phyloP scores from a whole-genome alignment of 305 asterid genomes.

The Andrographis paniculata region DNA sequence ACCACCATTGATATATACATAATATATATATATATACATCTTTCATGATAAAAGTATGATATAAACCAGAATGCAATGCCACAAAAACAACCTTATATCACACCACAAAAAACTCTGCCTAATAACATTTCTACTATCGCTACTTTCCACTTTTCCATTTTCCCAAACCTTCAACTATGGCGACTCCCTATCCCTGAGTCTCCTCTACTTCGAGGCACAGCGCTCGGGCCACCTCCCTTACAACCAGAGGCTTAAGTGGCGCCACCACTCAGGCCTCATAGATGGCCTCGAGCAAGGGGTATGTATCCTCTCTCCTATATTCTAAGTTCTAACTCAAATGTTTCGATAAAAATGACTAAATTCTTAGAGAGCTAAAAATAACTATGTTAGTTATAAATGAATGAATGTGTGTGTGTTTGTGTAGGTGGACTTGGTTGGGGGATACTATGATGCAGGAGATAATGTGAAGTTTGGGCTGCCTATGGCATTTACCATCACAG shows the following conservation, averaged over 20 bases:
- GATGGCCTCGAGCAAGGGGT: slow-evolving; percentile 97
- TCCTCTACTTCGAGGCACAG: slow-evolving; percentile 85
- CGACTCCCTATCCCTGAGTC: slow-evolving; percentile 73
- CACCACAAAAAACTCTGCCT: too few relatives aligned
- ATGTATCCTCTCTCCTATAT: neutral
- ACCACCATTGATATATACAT: too few relatives aligned
- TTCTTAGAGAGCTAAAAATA: too few relatives aligned
- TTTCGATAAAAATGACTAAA: neutral
- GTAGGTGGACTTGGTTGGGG: slow-evolving; percentile 88
- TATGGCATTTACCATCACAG: slow-evolving; percentile 71
- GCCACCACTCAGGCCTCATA: slow-evolving; percentile 88
- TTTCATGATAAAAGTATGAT: too few relatives aligned
- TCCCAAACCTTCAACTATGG: slow-evolving; percentile 32
- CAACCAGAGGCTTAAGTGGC: slow-evolving; percentile 72
- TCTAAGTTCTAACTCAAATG: neutral
- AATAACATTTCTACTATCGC: neutral
- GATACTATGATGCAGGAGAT: slow-evolving; percentile 89
- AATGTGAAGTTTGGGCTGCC: slow-evolving; percentile 79
- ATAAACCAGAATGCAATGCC: too few relatives aligned
- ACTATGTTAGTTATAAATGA: too few relatives aligned
- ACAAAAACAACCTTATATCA: too few relatives aligned
- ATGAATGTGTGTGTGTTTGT: neutral
- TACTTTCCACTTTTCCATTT: slow-evolving; percentile 27
- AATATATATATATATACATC: too few relatives aligned
- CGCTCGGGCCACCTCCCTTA: slow-evolving; percentile 90